A percentile compares a stretch with the other conserved stretches of the same genome.
Conservation (phyloP, 2,329 filamentous ascomycete genomes). For the Teratosphaeria zuluensis region DNA sequence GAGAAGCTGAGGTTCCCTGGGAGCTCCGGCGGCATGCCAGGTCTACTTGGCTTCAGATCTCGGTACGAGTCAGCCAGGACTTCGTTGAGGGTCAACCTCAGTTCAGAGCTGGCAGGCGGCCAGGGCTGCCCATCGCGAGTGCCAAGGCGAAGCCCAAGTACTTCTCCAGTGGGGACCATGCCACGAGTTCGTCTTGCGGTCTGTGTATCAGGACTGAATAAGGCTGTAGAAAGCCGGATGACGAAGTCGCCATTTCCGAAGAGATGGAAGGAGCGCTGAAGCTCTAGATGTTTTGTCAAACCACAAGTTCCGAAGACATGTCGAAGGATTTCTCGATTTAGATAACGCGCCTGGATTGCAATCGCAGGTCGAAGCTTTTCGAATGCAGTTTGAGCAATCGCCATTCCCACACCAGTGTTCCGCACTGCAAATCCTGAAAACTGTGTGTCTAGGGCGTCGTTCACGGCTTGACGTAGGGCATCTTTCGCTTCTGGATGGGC, state of each 20-base stretch:
- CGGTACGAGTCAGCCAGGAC: slow-evolving; percentile 68
- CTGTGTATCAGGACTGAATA: slow-evolving; percentile 76
- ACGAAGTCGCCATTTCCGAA: slow-evolving; percentile 78
- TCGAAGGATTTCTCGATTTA: slow-evolving; percentile 67
- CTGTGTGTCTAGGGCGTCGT: neutral
- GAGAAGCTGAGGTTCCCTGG: slow-evolving; percentile 53
- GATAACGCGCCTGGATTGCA: slow-evolving; percentile 60
- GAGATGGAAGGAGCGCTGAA: slow-evolving; percentile 74
- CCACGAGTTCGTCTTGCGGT: slow-evolving; percentile 66
- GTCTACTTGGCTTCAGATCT: slow-evolving; percentile 8
- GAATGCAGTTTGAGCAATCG: slow-evolving; percentile 4
- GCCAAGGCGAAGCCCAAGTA: slow-evolving; percentile 77
- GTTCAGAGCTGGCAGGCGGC: slow-evolving; percentile 88
- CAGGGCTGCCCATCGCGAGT: slow-evolving; percentile 58
- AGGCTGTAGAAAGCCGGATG: slow-evolving; percentile 65
- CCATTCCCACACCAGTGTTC: neutral
- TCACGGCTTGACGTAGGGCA: neutral
- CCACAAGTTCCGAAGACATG: slow-evolving; percentile 67
- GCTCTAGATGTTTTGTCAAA: slow-evolving; percentile 58
- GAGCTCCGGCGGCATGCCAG: slow-evolving; percentile 20
- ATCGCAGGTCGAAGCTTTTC: slow-evolving; percentile 47
- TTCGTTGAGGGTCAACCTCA: slow-evolving; percentile 81
- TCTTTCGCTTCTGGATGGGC: neutral
- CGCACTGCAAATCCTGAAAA: neutral
- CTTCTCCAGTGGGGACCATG: slow-evolving; percentile 56